A percentile compares a stretch with the other conserved stretches of the same genome.
Evolutionary conservation across 441 rosid genomes (phyloP).

Genomic region (Adansonia madagascariensis): DNA sequence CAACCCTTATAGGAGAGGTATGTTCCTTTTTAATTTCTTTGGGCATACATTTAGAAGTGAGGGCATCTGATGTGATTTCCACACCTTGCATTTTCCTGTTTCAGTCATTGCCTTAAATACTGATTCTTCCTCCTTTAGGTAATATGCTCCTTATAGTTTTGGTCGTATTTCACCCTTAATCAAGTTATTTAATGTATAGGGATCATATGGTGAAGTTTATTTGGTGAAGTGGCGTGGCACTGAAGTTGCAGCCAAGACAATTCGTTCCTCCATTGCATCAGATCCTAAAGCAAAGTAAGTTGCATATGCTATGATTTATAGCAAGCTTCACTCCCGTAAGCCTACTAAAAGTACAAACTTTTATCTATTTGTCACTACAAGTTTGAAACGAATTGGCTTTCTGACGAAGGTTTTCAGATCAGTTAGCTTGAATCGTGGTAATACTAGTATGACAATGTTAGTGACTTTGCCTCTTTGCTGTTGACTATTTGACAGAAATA

Average conservation of each 20-base stretch:
- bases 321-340: conserved; percentile 39
- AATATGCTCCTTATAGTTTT: not conserved
- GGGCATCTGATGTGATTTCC: not conserved
- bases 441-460: conserved; percentile 1
- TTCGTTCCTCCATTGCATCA: conserved; percentile 66
- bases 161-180: conserved; percentile 22
- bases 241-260: conserved; percentile 68
- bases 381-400: conserved; percentile 3
- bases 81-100: not conserved
- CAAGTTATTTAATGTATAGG: conserved; percentile 38
- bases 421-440: not conserved
- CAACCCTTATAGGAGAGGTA: conserved; percentile 63
- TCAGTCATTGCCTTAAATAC: not conserved
- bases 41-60: conserved; percentile 7
- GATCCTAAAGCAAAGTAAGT: conserved; percentile 64
- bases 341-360: conserved; percentile 49
- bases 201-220: conserved; percentile 67
- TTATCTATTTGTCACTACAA: not conserved
- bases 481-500: conserved; percentile 34
- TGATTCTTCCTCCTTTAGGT: not conserved
- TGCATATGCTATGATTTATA: not conserved
- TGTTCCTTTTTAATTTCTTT: conserved; percentile 29
- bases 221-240: conserved; percentile 71
- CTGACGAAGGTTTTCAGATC: not conserved
- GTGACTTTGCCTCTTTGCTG: conserved; percentile 20